Conservation (phyloP, 257 asterid genomes). For the Hygrophila difformis region DNA sequence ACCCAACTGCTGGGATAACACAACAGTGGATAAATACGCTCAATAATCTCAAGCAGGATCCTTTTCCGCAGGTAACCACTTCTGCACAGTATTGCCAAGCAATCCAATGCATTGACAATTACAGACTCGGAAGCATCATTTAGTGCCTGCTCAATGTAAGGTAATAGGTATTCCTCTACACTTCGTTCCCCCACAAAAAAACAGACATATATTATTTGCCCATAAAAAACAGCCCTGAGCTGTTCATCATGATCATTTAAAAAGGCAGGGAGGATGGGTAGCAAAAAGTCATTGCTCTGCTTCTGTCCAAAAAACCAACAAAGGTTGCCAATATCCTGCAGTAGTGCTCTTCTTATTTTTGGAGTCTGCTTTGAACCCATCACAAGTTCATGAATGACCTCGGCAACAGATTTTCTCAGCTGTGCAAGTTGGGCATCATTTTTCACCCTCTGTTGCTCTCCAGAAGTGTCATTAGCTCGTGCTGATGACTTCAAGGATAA, state of each 20-base stretch:
- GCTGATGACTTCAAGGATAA: conserved; percentile 43
- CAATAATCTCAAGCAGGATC: conserved; percentile 84
- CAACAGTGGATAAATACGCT: conserved; percentile 78
- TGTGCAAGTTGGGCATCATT: conserved; percentile 82
- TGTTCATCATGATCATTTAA: conserved; percentile 96
- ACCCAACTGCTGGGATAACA: conserved; percentile 97
- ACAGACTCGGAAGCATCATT: conserved; percentile 79
- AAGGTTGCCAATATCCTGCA: conserved; percentile 92
- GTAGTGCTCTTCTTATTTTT: conserved; percentile 94
- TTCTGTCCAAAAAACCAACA: conserved; percentile 99
- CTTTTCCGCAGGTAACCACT: conserved; percentile 80
- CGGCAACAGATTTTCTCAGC: conserved; percentile 86
- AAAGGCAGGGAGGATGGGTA: conserved; percentile 98
- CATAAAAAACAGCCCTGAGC: conserved; percentile 94
- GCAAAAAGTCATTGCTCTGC: conserved; percentile 93
- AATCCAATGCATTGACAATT: conserved; percentile 84
- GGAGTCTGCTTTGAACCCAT: conserved; percentile 99
- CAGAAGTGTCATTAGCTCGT: conserved; percentile 34
- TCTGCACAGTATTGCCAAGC: conserved; percentile 88
- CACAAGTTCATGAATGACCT: conserved; percentile 96
- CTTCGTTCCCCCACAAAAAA: conserved; percentile 93
- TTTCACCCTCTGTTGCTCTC: conserved; percentile 40
- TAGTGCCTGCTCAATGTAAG: conserved; percentile 96
- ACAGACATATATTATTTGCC: conserved; percentile 81
- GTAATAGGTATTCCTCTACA: conserved; percentile 96